Percentiles rank a stretch among this genome's conserved stretches.
These are phyloP conservation scores for Mitragyna speciosa DNA, from an alignment of 257 asterid genomes.

Conservation along the genomic window DNA sequence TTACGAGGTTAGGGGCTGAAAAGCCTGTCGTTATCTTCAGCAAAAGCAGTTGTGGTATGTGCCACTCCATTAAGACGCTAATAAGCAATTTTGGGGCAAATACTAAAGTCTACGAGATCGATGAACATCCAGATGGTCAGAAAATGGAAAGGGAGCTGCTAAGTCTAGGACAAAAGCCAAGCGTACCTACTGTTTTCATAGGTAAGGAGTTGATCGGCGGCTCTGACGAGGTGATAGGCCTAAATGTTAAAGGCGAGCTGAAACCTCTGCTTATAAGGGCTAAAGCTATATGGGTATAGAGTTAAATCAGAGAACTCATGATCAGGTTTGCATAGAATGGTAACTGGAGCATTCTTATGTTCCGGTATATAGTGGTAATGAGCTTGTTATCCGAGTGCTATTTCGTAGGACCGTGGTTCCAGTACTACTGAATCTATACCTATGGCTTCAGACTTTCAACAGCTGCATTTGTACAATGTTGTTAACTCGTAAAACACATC, in stretches of 20 bases:
- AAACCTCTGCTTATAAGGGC: slow-evolving; percentile 32
- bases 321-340: not conserved
- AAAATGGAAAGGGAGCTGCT: slow-evolving; percentile 30
- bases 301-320: not conserved
- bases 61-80: slow-evolving; percentile 29
- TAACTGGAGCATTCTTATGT: not conserved
- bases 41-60: slow-evolving; percentile 38
- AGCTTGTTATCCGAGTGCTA: not conserved
- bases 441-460: not conserved
- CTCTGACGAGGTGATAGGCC: slow-evolving; percentile 32
- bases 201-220: slow-evolving; percentile 34
- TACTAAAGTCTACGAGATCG: slow-evolving; percentile 34
- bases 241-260: slow-evolving; percentile 29
- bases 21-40: slow-evolving; percentile 41
- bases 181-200: slow-evolving; percentile 37
- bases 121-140: slow-evolving; percentile 30
- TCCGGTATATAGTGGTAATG: not conserved
- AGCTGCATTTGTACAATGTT: not conserved
- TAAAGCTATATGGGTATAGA: slow-evolving; percentile 37
- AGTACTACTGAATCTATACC: not conserved
- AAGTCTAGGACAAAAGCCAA: slow-evolving; percentile 22
- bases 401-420: not conserved
- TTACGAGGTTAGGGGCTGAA: slow-evolving; percentile 25
- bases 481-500: not conserved
- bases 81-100: slow-evolving; percentile 36